Evolutionary conservation across 1,284 basidiomycete genomes (phyloP).

Genomic region (Boletellus deceptivus): DNA sequence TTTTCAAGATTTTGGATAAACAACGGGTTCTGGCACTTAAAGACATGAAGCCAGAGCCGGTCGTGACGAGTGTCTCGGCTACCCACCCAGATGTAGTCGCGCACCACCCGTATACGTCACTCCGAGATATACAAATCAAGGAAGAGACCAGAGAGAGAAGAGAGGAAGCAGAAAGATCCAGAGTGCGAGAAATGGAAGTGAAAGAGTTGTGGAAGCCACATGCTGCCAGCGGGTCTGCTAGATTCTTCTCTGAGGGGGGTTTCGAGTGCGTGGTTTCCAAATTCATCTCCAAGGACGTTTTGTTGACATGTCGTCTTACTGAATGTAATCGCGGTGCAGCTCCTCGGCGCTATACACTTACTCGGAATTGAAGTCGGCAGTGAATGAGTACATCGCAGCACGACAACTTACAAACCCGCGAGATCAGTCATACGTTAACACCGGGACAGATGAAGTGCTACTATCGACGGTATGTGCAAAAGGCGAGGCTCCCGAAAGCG

Average conservation of each 20-base stretch:
- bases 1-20: conserved; percentile 76
- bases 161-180: conserved; percentile 44
- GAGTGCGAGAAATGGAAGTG: conserved; percentile 50
- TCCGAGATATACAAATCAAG: conserved; percentile 60
- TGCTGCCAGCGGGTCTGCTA: conserved; percentile 41
- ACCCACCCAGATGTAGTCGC: conserved; percentile 56
- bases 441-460: conserved; percentile 53
- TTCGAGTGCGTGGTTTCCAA: conserved; percentile 45
- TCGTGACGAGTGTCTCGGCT: conserved; percentile 61
- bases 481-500: conserved; percentile 32
- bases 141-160: conserved; percentile 51
- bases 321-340: conserved; percentile 34
- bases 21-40: conserved; percentile 72
- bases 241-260: conserved; percentile 62
- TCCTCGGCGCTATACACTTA: conserved; percentile 53
- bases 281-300: not conserved
- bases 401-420: conserved; percentile 64
- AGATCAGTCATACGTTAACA: conserved; percentile 69
- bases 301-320: conserved; percentile 1
- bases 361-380: conserved; percentile 50
- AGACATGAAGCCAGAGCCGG: conserved; percentile 62
- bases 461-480: conserved; percentile 49
- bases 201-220: conserved; percentile 77
- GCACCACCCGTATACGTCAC: conserved; percentile 55
- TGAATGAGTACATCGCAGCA: conserved; percentile 62